Percentiles rank a stretch among this genome's conserved stretches.
These are phyloP conservation scores for Combretum micranthum DNA, from an alignment of 345 rosid species.

Conservation along the genomic window DNA sequence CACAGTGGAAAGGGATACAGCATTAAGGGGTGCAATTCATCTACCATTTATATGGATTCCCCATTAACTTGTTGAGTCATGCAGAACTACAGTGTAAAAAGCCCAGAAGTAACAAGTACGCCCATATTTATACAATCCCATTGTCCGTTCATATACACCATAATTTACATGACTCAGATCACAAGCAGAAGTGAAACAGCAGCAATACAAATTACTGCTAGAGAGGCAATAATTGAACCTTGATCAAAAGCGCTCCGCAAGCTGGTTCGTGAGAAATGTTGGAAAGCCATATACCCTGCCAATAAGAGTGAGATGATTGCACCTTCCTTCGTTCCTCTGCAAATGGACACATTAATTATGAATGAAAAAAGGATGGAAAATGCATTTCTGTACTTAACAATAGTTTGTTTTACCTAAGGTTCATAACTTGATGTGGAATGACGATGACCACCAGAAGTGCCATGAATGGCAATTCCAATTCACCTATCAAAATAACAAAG, in stretches of 20 bases:
- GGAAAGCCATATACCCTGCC: constrained; percentile 69
- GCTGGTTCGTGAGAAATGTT: constrained; percentile 73
- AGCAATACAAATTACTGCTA: constrained; percentile 47
- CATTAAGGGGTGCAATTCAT: too few relatives aligned
- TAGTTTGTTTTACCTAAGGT: constrained; percentile 34
- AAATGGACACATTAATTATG: constrained; percentile 8
- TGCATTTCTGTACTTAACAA: constrained; percentile 2
- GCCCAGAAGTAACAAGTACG: too few relatives aligned
- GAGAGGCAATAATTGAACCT: constrained; percentile 71
- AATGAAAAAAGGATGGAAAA: constrained; percentile 4
- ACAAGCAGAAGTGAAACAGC: constrained; percentile 41
- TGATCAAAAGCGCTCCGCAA: constrained; percentile 64
- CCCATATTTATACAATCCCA: too few relatives aligned
- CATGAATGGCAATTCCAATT: constrained; percentile 80
- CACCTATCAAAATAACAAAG: constrained; percentile 35
- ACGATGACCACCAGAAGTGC: constrained; percentile 66
- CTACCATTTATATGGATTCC: too few relatives aligned
- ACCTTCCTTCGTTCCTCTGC: constrained; percentile 76
- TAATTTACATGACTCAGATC: constrained; percentile 19
- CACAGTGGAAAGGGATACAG: too few relatives aligned
- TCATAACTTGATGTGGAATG: constrained; percentile 62
- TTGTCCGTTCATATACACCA: neutral
- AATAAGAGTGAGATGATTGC: constrained; percentile 49
- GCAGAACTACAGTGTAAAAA: too few relatives aligned
- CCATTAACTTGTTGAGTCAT: too few relatives aligned